Conservation (phyloP, 2,329 filamentous ascomycete species). For the Scedosporium minutisporum region DNA sequence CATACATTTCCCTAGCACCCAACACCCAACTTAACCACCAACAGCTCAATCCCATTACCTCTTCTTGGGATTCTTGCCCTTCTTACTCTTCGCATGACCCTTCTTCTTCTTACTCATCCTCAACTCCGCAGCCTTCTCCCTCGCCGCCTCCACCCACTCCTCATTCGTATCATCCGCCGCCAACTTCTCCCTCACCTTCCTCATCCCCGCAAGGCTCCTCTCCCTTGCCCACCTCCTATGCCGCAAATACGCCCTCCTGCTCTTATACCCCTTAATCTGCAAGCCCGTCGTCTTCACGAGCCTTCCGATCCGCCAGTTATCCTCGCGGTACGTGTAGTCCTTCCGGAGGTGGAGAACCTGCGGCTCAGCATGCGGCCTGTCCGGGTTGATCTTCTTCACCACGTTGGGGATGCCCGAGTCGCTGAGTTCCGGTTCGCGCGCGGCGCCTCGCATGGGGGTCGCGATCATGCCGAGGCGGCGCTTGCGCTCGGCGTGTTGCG, state of each 20-base stretch:
- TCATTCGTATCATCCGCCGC: slow-evolving; percentile 17
- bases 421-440: slow-evolving; percentile 29
- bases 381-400: slow-evolving; percentile 29
- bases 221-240: slow-evolving; percentile 32
- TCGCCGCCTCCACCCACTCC: slow-evolving; percentile 16
- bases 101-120: slow-evolving; percentile 21
- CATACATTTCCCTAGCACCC: background rate
- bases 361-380: slow-evolving; percentile 30
- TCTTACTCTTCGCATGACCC: slow-evolving; percentile 24
- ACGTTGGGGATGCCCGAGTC: slow-evolving; percentile 41
- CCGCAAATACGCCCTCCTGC: slow-evolving; percentile 39
- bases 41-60: slow-evolving; percentile 8
- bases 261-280: slow-evolving; percentile 38
- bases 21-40: background rate
- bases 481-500: slow-evolving; percentile 61
- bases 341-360: slow-evolving; percentile 39
- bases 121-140: slow-evolving; percentile 11
- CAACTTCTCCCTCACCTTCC: slow-evolving; percentile 24
- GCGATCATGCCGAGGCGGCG: slow-evolving; percentile 67
- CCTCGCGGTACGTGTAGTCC: slow-evolving; percentile 51
- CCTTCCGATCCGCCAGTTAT: slow-evolving; percentile 49
- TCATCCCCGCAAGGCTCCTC: slow-evolving; percentile 30
- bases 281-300: slow-evolving; percentile 42
- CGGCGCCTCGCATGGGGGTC: slow-evolving; percentile 29
- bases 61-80: slow-evolving; percentile 27